Percentiles rank a stretch among this genome's conserved stretches.
phyloP scores from a whole-genome alignment of 139 green algal species.

The Edaphochlamys debaryana region DNA sequence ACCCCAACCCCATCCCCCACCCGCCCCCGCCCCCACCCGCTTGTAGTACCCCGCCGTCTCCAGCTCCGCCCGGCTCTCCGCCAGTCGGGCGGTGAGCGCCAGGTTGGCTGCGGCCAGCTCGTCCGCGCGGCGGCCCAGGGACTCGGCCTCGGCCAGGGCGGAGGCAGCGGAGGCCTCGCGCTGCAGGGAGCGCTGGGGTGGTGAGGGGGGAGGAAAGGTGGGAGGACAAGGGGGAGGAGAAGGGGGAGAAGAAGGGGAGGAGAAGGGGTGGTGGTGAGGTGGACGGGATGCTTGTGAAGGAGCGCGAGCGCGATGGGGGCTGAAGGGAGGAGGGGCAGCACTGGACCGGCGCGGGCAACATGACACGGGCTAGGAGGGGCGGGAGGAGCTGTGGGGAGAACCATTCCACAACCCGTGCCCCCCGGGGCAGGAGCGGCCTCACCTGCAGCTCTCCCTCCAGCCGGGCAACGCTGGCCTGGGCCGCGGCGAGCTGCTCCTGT shows the following conservation, averaged over 20 bases:
- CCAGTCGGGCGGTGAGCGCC: slow-evolving; percentile 58
- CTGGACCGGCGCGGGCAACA: no score
- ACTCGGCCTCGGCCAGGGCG: slow-evolving; percentile 2
- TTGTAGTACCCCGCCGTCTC: slow-evolving; percentile 63
- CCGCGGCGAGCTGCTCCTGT: neutral
- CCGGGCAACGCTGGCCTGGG: neutral
- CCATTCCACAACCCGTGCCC: no score
- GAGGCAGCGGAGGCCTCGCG: slow-evolving; percentile 9
- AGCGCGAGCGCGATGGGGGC: no score
- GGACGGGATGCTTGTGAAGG: neutral
- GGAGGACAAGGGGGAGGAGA: no score
- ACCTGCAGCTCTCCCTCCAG: slow-evolving; percentile 20
- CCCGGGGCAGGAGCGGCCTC: no score
- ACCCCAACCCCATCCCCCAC: no score
- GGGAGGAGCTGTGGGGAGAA: no score
- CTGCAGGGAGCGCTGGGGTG: neutral
- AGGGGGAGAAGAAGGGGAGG: no score
- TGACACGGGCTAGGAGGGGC: no score
- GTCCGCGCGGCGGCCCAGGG: slow-evolving; percentile 9
- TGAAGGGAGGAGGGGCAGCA: no score
- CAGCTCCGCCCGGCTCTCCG: slow-evolving; percentile 52
- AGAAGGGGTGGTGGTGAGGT: no score
- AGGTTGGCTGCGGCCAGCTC: slow-evolving; percentile 39
- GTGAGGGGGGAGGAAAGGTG: no score
- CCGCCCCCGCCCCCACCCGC: slow-evolving; percentile 43